These are phyloP conservation scores for Eragrostis tef DNA, from an alignment of 202 grass and related monocot genomes.

Conservation along the genomic window DNA sequence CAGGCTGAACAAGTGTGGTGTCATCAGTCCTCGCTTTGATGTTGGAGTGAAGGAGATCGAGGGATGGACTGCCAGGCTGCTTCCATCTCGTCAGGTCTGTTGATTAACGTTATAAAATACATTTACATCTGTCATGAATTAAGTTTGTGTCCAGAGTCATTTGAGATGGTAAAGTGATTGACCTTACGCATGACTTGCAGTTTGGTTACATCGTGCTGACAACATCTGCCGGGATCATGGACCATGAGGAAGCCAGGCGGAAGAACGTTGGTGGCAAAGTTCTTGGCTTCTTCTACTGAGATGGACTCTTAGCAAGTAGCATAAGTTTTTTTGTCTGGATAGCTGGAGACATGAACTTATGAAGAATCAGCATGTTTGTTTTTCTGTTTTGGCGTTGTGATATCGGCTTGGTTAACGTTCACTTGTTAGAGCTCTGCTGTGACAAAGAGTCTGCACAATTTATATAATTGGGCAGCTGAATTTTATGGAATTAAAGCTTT, in stretches of 20 bases:
- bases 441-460: background rate
- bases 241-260: slow-evolving; percentile 76
- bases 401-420: background rate
- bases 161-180: background rate
- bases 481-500: slow-evolving; percentile 4
- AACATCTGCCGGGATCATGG: slow-evolving; percentile 78
- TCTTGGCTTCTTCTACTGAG: slow-evolving; percentile 81
- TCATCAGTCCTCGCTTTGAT: slow-evolving; percentile 77
- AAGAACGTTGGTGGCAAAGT: slow-evolving; percentile 84
- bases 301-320: slow-evolving; percentile 22
- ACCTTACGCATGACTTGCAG: slow-evolving; percentile 43
- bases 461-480: background rate
- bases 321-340: slow-evolving; percentile 34
- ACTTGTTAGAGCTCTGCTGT: background rate
- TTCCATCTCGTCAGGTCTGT: slow-evolving; percentile 75
- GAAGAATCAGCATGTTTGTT: slow-evolving; percentile 28
- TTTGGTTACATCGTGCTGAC: slow-evolving; percentile 83
- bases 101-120: background rate
- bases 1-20: slow-evolving; percentile 73
- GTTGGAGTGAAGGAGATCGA: slow-evolving; percentile 73
- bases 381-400: background rate
- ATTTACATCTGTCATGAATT: background rate
- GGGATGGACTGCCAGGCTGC: slow-evolving; percentile 69
- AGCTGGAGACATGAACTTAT: slow-evolving; percentile 27
- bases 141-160: background rate